Percentiles rank a stretch among this genome's conserved stretches.
phyloP scores from a whole-genome alignment of 148 eudicot species.

The Tetragonia tetragonoides region DNA sequence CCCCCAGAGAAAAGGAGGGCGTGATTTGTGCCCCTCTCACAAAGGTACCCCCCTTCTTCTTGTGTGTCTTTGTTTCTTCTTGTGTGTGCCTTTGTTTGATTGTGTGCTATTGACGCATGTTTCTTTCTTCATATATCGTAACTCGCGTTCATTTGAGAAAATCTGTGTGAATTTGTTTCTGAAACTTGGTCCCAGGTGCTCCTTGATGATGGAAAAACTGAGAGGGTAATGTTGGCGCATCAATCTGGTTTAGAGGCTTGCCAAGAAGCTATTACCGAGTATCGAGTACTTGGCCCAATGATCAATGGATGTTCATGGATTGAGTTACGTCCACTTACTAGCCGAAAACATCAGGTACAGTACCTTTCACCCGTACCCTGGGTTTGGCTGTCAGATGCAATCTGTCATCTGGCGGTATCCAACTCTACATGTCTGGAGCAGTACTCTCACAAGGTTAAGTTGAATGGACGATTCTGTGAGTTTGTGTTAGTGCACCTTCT shows the following conservation, averaged over 20 bases:
- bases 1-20: slow-evolving; percentile 86
- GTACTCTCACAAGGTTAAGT: not conserved
- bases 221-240: slow-evolving; percentile 79
- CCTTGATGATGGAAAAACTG: slow-evolving; percentile 86
- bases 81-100: not conserved
- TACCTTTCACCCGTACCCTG: not conserved
- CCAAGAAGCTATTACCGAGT: slow-evolving; percentile 88
- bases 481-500: no score
- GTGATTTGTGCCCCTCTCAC: slow-evolving; percentile 76
- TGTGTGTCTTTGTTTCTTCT: no score
- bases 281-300: slow-evolving; percentile 88
- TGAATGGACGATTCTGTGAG: not conserved
- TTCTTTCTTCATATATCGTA: not conserved
- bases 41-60: slow-evolving; percentile 44
- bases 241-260: slow-evolving; percentile 65
- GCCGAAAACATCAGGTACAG: slow-evolving; percentile 82
- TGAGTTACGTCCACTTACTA: slow-evolving; percentile 77
- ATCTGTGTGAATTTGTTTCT: not conserved
- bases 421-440: not conserved
- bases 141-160: not conserved
- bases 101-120: not conserved
- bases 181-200: slow-evolving; percentile 49
- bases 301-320: slow-evolving; percentile 96
- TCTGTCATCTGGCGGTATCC: not conserved
- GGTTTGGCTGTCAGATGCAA: not conserved